Percentiles rank a stretch among this genome's conserved stretches.
Evolutionary conservation across 371 early-diverging fungal species (phyloP).

Genomic region (Entomophthora muscae): DNA sequence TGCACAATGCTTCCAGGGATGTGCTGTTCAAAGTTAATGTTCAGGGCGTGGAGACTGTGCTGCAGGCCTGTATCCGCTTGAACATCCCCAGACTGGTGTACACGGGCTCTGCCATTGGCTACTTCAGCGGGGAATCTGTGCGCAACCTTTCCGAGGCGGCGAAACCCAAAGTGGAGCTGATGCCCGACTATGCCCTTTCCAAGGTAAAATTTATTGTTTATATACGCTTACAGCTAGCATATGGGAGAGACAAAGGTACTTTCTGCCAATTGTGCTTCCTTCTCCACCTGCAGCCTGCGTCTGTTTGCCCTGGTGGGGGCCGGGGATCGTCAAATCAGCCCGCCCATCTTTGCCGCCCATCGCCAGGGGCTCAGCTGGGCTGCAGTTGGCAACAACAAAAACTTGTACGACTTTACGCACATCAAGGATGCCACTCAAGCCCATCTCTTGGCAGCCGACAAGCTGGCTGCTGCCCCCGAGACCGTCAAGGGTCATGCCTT

Average conservation of each 20-base stretch:
- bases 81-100: constrained; percentile 60
- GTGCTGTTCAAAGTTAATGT: constrained; percentile 61
- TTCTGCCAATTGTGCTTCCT: constrained; percentile 41
- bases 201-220: not conserved
- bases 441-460: constrained; percentile 73
- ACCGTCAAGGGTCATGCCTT: constrained; percentile 37
- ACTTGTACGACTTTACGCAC: constrained; percentile 83
- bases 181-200: not conserved
- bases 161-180: not conserved
- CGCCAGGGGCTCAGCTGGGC: constrained; percentile 49
- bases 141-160: constrained; percentile 10
- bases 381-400: constrained; percentile 74
- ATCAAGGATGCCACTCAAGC: constrained; percentile 84
- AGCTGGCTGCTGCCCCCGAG: constrained; percentile 21
- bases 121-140: constrained; percentile 58
- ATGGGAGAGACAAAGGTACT: constrained; percentile 70
- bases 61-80: constrained; percentile 47
- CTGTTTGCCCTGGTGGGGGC: constrained; percentile 90
- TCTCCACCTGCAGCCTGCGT: constrained; percentile 64
- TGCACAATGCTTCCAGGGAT: constrained; percentile 44
- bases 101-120: constrained; percentile 76
- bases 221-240: constrained; percentile 18
- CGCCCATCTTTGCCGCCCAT: constrained; percentile 54
- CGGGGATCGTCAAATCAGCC: constrained; percentile 65
- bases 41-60: constrained; percentile 71